Percentiles rank a stretch among this genome's conserved stretches.
These are phyloP conservation scores for Amoebophrya sp. DNA, from an alignment of 169 alveolate species.

Conservation along the genomic window DNA sequence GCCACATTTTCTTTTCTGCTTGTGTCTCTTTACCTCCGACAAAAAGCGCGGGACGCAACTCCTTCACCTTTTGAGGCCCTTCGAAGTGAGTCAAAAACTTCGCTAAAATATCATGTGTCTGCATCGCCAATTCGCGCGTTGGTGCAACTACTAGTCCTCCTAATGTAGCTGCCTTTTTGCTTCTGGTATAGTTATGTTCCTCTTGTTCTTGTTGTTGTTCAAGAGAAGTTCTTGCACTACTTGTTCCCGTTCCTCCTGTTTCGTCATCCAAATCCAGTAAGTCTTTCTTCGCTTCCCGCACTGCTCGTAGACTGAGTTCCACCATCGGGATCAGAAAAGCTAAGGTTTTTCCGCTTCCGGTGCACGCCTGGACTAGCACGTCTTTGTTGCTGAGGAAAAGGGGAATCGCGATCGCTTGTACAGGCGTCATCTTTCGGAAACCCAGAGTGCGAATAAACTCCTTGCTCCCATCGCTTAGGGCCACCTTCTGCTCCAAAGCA, in stretches of 20 bases:
- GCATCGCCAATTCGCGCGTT: conserved; percentile 78
- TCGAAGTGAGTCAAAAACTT: neutral
- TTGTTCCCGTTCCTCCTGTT: neutral
- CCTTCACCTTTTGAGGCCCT: neutral
- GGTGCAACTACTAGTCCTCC: conserved; percentile 80
- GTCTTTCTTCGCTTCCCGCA: neutral
- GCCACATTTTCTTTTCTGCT: neutral
- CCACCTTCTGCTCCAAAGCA: no score
- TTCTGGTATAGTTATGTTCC: neutral
- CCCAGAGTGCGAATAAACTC: neutral
- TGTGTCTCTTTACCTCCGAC: neutral
- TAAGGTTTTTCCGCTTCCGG: conserved; percentile 80
- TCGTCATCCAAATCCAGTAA: neutral
- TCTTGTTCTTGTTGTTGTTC: no score
- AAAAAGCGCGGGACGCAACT: neutral
- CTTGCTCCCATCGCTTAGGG: neutral
- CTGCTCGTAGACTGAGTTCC: conserved; percentile 2
- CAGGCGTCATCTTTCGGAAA: conserved; percentile 41
- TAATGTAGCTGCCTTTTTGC: neutral
- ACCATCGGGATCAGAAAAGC: conserved; percentile 37
- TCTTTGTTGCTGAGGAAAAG: conserved; percentile 65
- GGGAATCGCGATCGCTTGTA: conserved; percentile 48
- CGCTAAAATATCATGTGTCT: conserved; percentile 54
- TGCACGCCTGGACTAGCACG: conserved; percentile 74
- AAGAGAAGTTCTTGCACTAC: no score